phyloP scores from a whole-genome alignment of 108 stramenopile genomes.

The Conticribra weissflogii region DNA sequence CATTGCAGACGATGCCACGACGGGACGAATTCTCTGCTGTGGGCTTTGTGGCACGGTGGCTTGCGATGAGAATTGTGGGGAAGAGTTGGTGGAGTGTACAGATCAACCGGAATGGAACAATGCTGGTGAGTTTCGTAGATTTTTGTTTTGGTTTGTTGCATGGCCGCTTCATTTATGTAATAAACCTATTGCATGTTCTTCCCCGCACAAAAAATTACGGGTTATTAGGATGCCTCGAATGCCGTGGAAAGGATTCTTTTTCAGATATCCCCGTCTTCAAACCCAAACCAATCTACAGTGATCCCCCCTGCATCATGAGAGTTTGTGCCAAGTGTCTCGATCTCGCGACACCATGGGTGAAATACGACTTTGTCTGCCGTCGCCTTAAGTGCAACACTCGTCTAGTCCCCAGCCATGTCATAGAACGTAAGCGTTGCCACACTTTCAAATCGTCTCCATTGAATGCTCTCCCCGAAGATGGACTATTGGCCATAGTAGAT shows the following conservation, averaged over 20 bases:
- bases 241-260: conserved; percentile 32
- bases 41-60: conserved; percentile 42
- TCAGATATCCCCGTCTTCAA: conserved; percentile 33
- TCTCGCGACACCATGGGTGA: conserved; percentile 35
- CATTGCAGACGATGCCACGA: conserved; percentile 32
- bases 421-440: conserved; percentile 32
- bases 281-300: background rate
- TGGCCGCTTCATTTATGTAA: too few species aligned
- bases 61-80: conserved; percentile 42
- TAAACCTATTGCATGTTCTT: too few species aligned
- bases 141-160: background rate
- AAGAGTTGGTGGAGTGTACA: conserved; percentile 34
- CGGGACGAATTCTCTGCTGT: conserved; percentile 29
- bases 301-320: conserved; percentile 19
- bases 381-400: conserved; percentile 38
- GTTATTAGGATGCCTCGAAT: conserved; percentile 32
- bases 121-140: conserved; percentile 12
- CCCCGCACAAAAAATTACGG: background rate
- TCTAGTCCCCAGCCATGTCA: conserved; percentile 34
- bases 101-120: conserved; percentile 31
- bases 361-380: conserved; percentile 38
- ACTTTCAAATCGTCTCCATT: conserved; percentile 18
- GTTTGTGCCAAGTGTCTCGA: conserved; percentile 34
- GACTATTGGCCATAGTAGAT: conserved; percentile 37
- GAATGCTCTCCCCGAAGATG: conserved; percentile 42